Conservation (phyloP, 2,329 filamentous ascomycete species). For the Bipolaris bicolor region DNA sequence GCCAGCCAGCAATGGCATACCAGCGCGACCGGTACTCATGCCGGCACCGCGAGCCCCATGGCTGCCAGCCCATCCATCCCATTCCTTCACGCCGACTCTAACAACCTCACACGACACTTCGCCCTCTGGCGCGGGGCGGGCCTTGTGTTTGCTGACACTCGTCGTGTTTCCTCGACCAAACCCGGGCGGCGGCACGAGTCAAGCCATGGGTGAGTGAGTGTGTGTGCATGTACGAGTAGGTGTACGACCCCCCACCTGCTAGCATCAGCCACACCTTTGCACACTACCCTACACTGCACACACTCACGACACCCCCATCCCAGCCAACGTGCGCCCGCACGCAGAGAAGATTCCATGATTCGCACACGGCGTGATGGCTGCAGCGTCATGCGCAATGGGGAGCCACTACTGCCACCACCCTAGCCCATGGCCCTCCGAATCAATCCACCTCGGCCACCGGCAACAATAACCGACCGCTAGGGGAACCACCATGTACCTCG, state of each 20-base stretch:
- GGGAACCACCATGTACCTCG: slow-evolving; percentile 30
- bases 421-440: slow-evolving; percentile 23
- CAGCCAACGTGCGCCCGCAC: slow-evolving; percentile 19
- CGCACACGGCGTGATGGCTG: slow-evolving; percentile 14
- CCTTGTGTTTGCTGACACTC: background rate
- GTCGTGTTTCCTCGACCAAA: background rate
- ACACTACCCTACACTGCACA: background rate
- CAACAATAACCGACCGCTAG: slow-evolving; percentile 32
- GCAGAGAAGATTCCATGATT: slow-evolving; percentile 19
- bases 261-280: slow-evolving; percentile 21
- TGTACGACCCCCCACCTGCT: slow-evolving; percentile 13
- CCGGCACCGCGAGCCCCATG: background rate
- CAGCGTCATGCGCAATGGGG: slow-evolving; percentile 24
- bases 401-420: slow-evolving; percentile 18
- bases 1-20: too few species aligned
- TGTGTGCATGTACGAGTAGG: too few species aligned
- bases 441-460: slow-evolving; percentile 32
- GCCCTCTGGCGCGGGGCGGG: background rate
- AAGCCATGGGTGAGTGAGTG: background rate
- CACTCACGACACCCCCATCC: slow-evolving; percentile 8
- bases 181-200: background rate
- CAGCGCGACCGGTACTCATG: background rate
- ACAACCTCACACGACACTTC: background rate
- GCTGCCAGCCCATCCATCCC: slow-evolving; percentile 1
- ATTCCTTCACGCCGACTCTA: too few species aligned